These are phyloP conservation scores for Irineochytrium annulatum DNA, from an alignment of 192 early-diverging fungal species.

Conservation along the genomic window DNA sequence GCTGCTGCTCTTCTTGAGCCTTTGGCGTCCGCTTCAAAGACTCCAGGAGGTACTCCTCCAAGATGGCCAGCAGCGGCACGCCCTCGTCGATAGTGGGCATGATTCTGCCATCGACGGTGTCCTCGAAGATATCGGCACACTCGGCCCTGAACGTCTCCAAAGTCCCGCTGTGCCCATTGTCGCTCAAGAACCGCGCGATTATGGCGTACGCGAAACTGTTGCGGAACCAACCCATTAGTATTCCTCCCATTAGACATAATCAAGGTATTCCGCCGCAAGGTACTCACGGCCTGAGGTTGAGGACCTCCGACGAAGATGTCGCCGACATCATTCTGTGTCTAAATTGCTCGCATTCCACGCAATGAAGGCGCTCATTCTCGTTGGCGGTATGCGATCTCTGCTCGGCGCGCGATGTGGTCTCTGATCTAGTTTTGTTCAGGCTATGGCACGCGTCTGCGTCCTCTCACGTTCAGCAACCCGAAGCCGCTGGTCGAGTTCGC, in stretches of 20 bases:
- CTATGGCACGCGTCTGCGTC: constrained; percentile 97
- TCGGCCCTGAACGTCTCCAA: not conserved
- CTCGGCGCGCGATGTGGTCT: not conserved
- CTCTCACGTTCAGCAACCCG: constrained; percentile 91
- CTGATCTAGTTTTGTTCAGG: too few relatives aligned
- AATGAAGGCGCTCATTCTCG: constrained; percentile 65
- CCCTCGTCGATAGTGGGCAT: not conserved
- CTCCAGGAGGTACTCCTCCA: not conserved
- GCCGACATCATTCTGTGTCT: too few relatives aligned
- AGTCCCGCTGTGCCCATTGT: not conserved
- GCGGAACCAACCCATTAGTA: too few relatives aligned
- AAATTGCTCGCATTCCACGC: too few relatives aligned
- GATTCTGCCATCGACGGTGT: not conserved
- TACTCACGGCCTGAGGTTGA: too few relatives aligned
- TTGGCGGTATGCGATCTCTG: constrained; percentile 37
- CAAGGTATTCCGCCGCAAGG: too few relatives aligned
- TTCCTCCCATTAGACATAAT: too few relatives aligned
- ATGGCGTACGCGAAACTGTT: not conserved
- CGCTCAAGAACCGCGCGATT: not conserved
- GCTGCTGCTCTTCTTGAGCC: not conserved
- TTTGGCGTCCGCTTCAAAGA: not conserved
- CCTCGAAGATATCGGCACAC: not conserved
- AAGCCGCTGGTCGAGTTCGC: constrained; percentile 99
- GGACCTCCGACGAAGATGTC: too few relatives aligned
- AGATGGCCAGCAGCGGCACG: not conserved